Evolutionary conservation across 2,329 filamentous ascomycete genomes (phyloP), one percentile per base, ranked within the genome.

Genomic region (Dothistroma septosporum): DNA sequence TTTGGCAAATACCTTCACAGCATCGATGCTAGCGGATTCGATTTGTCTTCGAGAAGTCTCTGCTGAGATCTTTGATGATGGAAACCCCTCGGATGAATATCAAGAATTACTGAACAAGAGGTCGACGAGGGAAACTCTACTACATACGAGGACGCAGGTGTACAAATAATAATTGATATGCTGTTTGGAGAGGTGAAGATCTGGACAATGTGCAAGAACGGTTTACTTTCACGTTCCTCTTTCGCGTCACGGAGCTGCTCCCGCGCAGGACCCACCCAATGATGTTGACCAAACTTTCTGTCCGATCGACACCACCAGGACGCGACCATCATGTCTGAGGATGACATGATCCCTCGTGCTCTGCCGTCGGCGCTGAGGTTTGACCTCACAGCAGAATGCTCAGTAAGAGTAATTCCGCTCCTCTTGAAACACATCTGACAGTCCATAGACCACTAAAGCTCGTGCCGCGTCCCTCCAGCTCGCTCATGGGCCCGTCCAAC

Each of bases 401-500:
- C 91, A 66, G 91, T 94, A 82, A 76, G 87, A 71, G 49, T 53
- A 44, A 32, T n/a, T 24, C 50, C 58, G 48, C 14, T 56, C 44
- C 49, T 52, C 41, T 31, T 46, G 19, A 50, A 10, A 35, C 52
- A 47, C 53, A 50, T 41, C 64, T 61, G 35, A 69, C n/a, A 11
- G 33, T 12, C 16, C 22, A 8, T 59, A 97, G 93, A 95, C 92
- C 53, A 97, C 93, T 11, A 91, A 93, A 81, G 94, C 94, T 28
- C 89, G 94, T 68, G 94, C 94, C 54, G 94, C 94, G 57, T 87
- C 86, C 61, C 82, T 99, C 57, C 89, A 87, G 53, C 86, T 99
- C 28, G 93, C 94, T 55, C 95, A 99, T 85, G 94, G 94, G 60
- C 83, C 88, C 1, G 92, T 99, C 28, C 85, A 89, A 69, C 84